Conservation (phyloP, 208 protist genomes). For the Leishmania guyanensis region DNA sequence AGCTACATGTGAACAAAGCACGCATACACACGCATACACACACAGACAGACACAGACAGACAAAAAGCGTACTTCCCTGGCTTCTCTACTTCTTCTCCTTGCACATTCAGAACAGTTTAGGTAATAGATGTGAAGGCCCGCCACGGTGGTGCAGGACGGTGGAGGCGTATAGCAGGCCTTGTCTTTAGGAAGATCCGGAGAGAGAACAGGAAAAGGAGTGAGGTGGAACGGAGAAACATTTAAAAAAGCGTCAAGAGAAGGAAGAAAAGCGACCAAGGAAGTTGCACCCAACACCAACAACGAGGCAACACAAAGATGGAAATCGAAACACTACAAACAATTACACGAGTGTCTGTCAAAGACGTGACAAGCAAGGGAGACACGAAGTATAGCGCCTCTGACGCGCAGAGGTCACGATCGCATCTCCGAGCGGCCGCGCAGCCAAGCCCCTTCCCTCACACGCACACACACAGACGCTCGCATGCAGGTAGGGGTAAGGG, state of each 20-base stretch:
- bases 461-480: too few species aligned
- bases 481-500: not conserved
- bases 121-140: not conserved
- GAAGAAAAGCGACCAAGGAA: not conserved
- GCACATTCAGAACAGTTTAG: not conserved
- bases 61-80: not conserved
- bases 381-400: not conserved
- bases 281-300: not conserved
- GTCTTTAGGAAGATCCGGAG: not conserved
- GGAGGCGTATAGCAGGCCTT: not conserved
- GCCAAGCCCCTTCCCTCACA: not conserved
- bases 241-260: not conserved
- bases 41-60: not conserved
- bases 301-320: not conserved
- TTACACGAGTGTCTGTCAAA: not conserved
- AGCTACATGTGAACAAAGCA: not conserved
- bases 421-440: not conserved
- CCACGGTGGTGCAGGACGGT: not conserved
- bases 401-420: not conserved
- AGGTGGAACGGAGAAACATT: too few species aligned
- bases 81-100: not conserved
- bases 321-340: not conserved
- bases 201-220: not conserved
- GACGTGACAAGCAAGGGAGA: not conserved
- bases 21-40: not conserved